Base-by-base conservation (phyloP, 306 rosid species). In the Citrullus amarus region DNA sequence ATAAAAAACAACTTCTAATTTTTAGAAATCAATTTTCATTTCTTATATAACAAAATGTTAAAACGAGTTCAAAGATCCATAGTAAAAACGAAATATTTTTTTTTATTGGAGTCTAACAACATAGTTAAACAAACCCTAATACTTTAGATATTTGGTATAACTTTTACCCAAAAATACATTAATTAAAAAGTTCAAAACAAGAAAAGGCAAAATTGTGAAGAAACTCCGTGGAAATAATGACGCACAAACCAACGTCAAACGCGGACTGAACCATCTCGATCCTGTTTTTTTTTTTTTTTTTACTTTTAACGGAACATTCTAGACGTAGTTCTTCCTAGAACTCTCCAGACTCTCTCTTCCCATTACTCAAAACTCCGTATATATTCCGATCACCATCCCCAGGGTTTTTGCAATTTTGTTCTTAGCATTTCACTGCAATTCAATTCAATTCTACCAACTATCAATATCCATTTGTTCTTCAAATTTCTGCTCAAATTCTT, bases 241-340 rank as follows among this genome's bases (percentile, higher is more conserved):
- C 51, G 51, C 14, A 46, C 51, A 10, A 25, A 25, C 28, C 28
- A 46, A 46, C 38, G 66, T 60, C 66, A 14, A 5, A 61, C 41
- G 4, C 41, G 25, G 3, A 38, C 6, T 9, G 25, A 68, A n/a
- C 54, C 9, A 68, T 39, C 25, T 8, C 14, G 51, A 18, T n/a
- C 8, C 15, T 46, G 15, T 25, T 25, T 25, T 25, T 25, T 25
- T 25, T 25, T 25, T 46, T 43, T 17, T 61, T 13, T 61, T n/a
- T 5, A 15, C n/a, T 51, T 51, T 6, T 10, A 7, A 62, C 79
- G 1, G 93, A 89, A 89, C 81, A 80, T 89, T 89, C 93, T 82
- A 86, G 91, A 85, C 41, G 0, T 25, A 2, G 46, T 51, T 30
- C 78, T 51, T 54, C 16, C 78, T 16, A 32, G 61, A 53, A 73